Evolutionary conservation across 1,284 basidiomycete genomes (phyloP).

Genomic region (Apiotrichum laibachii): DNA sequence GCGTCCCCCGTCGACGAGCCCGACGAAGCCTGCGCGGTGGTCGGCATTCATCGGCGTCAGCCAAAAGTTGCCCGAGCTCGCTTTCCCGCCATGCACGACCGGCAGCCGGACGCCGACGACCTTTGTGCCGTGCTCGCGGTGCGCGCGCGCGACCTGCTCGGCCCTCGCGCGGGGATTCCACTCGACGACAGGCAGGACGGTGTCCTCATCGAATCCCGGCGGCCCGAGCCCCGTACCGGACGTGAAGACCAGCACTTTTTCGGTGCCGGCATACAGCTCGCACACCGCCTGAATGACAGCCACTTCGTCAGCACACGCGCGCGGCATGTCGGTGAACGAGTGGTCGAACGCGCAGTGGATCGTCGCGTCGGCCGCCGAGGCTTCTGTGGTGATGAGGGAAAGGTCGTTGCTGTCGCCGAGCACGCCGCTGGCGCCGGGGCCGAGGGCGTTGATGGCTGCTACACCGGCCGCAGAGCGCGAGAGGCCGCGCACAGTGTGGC

Average conservation of each 20-base stretch:
- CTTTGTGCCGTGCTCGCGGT: slow-evolving; percentile 18
- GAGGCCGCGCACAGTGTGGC: slow-evolving; percentile 33
- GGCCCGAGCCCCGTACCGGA: slow-evolving; percentile 11
- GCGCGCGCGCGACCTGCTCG: slow-evolving; percentile 6
- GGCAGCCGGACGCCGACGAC: slow-evolving; percentile 23
- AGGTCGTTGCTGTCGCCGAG: slow-evolving; percentile 25
- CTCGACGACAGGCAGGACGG: not conserved
- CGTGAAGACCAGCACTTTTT: slow-evolving; percentile 25
- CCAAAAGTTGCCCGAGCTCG: slow-evolving; percentile 22
- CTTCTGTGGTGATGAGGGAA: slow-evolving; percentile 25
- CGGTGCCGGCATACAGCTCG: slow-evolving; percentile 15
- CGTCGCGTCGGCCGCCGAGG: slow-evolving; percentile 29
- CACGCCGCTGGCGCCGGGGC: slow-evolving; percentile 26
- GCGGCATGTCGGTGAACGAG: slow-evolving; percentile 14
- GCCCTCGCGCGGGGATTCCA: slow-evolving; percentile 4
- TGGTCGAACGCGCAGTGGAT: slow-evolving; percentile 41
- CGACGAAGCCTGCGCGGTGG: slow-evolving; percentile 17
- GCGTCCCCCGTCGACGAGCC: slow-evolving; percentile 22
- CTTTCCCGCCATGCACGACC: slow-evolving; percentile 26
- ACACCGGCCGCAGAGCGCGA: slow-evolving; percentile 28
- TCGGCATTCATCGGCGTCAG: slow-evolving; percentile 14
- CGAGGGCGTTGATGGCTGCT: slow-evolving; percentile 16
- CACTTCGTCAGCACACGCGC: slow-evolving; percentile 17
- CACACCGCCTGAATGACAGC: slow-evolving; percentile 25
- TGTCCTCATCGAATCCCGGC: not conserved